phyloP scores from a whole-genome alignment of 2,329 filamentous ascomycete species.

The Stagonosporopsis rhizophila region DNA sequence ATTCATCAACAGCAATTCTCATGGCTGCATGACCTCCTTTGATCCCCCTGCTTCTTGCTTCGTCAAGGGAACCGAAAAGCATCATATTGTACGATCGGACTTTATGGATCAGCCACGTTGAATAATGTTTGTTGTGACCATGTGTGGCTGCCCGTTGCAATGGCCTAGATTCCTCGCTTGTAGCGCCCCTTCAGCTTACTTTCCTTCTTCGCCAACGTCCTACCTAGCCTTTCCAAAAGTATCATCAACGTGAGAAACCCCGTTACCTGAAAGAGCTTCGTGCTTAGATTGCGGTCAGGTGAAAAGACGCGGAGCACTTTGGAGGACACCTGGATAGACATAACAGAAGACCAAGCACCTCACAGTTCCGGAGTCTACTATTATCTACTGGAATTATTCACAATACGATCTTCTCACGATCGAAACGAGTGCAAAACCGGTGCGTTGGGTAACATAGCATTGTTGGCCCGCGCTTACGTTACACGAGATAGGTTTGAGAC shows the following conservation, averaged over 20 bases:
- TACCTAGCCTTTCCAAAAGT: neutral
- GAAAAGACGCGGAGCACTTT: too few relatives aligned
- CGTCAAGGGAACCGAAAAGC: too few relatives aligned
- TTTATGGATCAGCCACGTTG: neutral
- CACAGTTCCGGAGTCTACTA: too few relatives aligned
- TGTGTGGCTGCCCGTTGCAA: neutral
- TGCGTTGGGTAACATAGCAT: neutral
- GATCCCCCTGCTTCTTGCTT: too few relatives aligned
- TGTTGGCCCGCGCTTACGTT: neutral
- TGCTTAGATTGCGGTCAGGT: neutral
- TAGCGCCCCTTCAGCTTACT: too few relatives aligned
- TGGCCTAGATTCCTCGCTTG: neutral
- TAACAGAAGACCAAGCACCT: too few relatives aligned
- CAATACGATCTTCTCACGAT: neutral
- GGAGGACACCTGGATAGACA: too few relatives aligned
- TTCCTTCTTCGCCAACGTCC: neutral
- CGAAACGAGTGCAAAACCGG: neutral
- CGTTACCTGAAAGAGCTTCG: neutral
- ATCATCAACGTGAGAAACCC: neutral
- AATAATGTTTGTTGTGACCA: neutral
- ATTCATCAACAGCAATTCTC: too few relatives aligned
- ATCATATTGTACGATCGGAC: neutral
- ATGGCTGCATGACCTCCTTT: too few relatives aligned
- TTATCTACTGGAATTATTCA: neutral
- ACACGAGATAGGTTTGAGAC: neutral